A percentile compares a stretch with the other conserved stretches of the same genome.
Evolutionary conservation across 2,329 filamentous ascomycete species (phyloP).

Genomic region (Albifimbria verrucaria): DNA sequence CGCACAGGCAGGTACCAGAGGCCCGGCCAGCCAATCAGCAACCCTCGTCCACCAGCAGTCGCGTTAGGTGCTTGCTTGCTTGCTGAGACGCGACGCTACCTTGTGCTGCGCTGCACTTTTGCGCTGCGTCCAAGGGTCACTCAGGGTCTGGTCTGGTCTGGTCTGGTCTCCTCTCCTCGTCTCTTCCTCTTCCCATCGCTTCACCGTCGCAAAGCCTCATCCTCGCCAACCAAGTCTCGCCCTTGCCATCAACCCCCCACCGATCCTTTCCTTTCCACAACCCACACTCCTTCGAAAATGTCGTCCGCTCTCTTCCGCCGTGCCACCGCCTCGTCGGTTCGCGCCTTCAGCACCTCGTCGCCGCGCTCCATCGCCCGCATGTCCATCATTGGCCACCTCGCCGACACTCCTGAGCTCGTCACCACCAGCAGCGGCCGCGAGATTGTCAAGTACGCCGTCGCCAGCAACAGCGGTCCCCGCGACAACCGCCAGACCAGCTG

Average conservation of each 20-base stretch:
- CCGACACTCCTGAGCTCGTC: constrained; percentile 70
- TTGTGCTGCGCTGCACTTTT: no score
- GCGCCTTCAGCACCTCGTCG: constrained; percentile 74
- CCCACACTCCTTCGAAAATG: constrained; percentile 23
- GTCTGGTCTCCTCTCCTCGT: no score
- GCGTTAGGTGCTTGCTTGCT: not conserved
- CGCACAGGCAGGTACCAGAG: not conserved
- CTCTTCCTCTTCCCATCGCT: no score
- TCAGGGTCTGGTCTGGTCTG: no score
- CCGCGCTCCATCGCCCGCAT: constrained; percentile 70
- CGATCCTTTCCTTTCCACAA: constrained; percentile 2
- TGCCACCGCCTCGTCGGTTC: constrained; percentile 50
- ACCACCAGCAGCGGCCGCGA: constrained; percentile 69
- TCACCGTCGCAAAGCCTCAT: not conserved
- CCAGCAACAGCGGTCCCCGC: constrained; percentile 60
- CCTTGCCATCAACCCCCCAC: constrained; percentile 2
- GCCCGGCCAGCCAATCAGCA: not conserved
- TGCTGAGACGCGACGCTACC: not conserved
- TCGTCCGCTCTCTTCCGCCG: constrained; percentile 51
- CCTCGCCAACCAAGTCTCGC: constrained; percentile 1
- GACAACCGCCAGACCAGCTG: constrained; percentile 79
- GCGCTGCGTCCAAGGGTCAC: no score
- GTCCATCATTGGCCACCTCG: constrained; percentile 83
- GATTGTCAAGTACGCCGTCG: constrained; percentile 74
- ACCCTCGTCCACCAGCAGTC: not conserved